Evolutionary conservation across 2,329 filamentous ascomycete species (phyloP), one percentile per base, ranked within the genome.

Genomic region (Colletotrichum sansevieriae): DNA sequence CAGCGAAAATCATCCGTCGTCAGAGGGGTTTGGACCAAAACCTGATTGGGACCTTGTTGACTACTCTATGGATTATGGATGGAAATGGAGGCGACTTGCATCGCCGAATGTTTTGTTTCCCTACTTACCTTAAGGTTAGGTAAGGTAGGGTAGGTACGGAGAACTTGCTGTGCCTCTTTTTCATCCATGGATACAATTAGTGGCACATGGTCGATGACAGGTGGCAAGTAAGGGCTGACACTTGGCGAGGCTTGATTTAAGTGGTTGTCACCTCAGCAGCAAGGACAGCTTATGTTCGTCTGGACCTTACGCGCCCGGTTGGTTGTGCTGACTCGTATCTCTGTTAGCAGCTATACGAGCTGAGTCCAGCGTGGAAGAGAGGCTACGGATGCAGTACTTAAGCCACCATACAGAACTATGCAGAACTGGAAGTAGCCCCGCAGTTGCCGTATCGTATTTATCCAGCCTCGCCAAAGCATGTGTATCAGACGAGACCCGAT

Each of bases 271-370:
- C 29, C 29, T 29, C 29, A 29, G 29, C 29, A 29, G 7, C 29
- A 7, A 9, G 44, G 29, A n/a, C 22, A 39, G 37, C 37, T 39
- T 39, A 37, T 59, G 54, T 65, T 68, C 46, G 61, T 59, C 60
- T 68, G 37, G 61, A 46, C 29, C 43, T 47, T 49, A 59, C 12
- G 56, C 41, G 56, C 56, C 22, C 56, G 29, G 35, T 47, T 37
- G 18, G 20, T 22, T 39, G 10, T 25, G 15, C 13, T 33, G 25
- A 33, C 13, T 12, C 39, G 68, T 70, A 68, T 29, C 29, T 63
- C 65, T 70, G 68, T 70, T 70, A 68, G 59, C 20, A 25, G 46
- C 46, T 13, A 68, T 68, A 70, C 65, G 64, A 70, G 68, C 64
- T 64, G 52, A 68, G 55, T 61, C 68, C 25, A 61, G 55, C 46